These are phyloP conservation scores for Stephanodiscus triporus DNA, from an alignment of 108 stramenopile genomes.

Conservation along the genomic window DNA sequence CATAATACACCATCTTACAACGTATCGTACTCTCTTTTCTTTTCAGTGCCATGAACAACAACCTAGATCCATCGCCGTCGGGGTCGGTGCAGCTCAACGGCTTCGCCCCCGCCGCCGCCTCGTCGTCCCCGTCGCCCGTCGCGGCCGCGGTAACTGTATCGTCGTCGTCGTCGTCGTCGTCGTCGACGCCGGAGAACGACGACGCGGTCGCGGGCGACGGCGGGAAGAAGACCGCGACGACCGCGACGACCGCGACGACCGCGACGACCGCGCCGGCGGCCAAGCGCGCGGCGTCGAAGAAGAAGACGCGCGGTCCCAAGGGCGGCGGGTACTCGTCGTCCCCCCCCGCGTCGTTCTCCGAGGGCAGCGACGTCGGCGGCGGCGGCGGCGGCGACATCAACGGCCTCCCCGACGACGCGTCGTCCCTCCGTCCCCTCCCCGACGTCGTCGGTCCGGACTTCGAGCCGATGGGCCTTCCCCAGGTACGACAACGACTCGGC, in stretches of 20 bases:
- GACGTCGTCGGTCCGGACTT: slow-evolving; percentile 29
- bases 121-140: slow-evolving; percentile 6
- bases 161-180: background rate
- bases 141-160: background rate
- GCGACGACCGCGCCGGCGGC: background rate
- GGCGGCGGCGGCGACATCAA: background rate
- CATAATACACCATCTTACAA: too few species aligned
- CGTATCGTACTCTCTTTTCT: too few species aligned
- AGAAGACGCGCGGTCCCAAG: slow-evolving; percentile 2
- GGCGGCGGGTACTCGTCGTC: background rate
- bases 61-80: slow-evolving; percentile 12
- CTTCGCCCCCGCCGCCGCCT: slow-evolving; percentile 20
- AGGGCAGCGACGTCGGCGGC: too few species aligned
- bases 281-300: background rate
- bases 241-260: background rate
- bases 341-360: background rate
- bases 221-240: background rate
- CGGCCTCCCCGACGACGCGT: background rate
- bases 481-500: slow-evolving; percentile 23
- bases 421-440: slow-evolving; percentile 17
- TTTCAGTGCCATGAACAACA: slow-evolving; percentile 23
- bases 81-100: slow-evolving; percentile 28
- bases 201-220: background rate
- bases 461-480: slow-evolving; percentile 16
- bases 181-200: slow-evolving; percentile 7